A percentile compares a stretch with the other conserved stretches of the same genome.
Evolutionary conservation across 768 basidiomycete genomes (phyloP).

Genomic region (Myochromella boudieri): DNA sequence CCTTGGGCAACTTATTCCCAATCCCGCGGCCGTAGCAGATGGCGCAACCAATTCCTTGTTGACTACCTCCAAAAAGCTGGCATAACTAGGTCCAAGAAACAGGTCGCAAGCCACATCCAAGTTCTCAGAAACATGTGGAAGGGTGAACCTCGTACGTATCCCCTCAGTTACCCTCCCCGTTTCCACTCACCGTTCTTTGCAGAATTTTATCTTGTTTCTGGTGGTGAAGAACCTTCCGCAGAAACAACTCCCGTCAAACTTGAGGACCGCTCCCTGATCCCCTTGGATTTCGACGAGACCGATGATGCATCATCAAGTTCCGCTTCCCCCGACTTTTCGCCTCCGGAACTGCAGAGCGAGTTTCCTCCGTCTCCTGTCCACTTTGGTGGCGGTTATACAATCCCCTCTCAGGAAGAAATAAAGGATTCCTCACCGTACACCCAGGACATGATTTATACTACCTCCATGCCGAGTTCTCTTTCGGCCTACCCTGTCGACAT

Average conservation of each 20-base stretch:
- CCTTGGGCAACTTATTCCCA: constrained; percentile 75
- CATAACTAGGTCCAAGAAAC: constrained; percentile 78
- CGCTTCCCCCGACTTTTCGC: constrained; percentile 47
- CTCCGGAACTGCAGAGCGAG: constrained; percentile 41
- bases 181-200: constrained; percentile 6
- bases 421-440: constrained; percentile 4
- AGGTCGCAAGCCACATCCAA: constrained; percentile 88
- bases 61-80: constrained; percentile 72
- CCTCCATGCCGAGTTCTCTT: constrained; percentile 17
- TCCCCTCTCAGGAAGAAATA: constrained; percentile 12
- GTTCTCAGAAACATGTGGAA: constrained; percentile 89
- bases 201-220: constrained; percentile 81
- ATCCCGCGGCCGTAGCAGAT: constrained; percentile 73
- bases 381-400: constrained; percentile 8
- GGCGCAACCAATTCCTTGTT: constrained; percentile 85
- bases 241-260: constrained; percentile 55
- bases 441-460: constrained; percentile 6
- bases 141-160: constrained; percentile 62
- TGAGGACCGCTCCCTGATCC: constrained; percentile 49
- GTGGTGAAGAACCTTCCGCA: constrained; percentile 69
- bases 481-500: constrained; percentile 17
- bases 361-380: constrained; percentile 47
- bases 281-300: constrained; percentile 45
- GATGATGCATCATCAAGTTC: constrained; percentile 37
- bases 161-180: constrained; percentile 12